Evolutionary conservation across 805 yeast species (phyloP), one percentile per base, ranked within the genome.

Genomic region (Hagleromyces aurorensis): DNA sequence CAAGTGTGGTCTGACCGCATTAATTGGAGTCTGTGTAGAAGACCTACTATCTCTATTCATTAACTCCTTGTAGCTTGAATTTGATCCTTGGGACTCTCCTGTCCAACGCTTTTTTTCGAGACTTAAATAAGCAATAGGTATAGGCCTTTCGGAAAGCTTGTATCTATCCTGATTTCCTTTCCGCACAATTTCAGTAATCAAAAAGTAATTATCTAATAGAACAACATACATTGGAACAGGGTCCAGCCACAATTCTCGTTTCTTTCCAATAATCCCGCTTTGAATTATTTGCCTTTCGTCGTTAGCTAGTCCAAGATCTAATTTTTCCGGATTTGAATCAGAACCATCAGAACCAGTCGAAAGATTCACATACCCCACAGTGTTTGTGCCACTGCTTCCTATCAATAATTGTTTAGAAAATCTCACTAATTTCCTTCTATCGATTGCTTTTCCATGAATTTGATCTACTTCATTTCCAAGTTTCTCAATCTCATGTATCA

Each of bases 171-270:
- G 43, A 7, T 51, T 37, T 6, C 61, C 68, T 25, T 65, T 69
- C 6, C 62, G 61, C 3, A 69, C 52, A 26, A 64, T 65, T 22
- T 83, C 78, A 1, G 83, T 76, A 1, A 84, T 67, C 18, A 84
- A 47, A 24, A 84, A 55, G 43, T 66, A 81, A 45, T 84, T 81
- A 48, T 84, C 94, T 30, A 84, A 55, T 16, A 84, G 55, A 12
- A 82, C 70, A 14, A 80, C 44, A 40, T 71, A 64, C 1, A 62
- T 55, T 0, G 67, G 60, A 6, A 62, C 57, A 21, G 80, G 65
- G 21, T 76, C 78, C 17, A 75, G 59, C 61, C 75, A 71, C 44
- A 75, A 59, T 27, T 79, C 91, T 9, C 83, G 74, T 35, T 77
- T 73, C 32, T 78, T 64, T 2, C 61, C 44, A 11, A 80, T 67